Evolutionary conservation across 495 filamentous ascomycete species (phyloP).

Genomic region (Chaetomium tenue): DNA sequence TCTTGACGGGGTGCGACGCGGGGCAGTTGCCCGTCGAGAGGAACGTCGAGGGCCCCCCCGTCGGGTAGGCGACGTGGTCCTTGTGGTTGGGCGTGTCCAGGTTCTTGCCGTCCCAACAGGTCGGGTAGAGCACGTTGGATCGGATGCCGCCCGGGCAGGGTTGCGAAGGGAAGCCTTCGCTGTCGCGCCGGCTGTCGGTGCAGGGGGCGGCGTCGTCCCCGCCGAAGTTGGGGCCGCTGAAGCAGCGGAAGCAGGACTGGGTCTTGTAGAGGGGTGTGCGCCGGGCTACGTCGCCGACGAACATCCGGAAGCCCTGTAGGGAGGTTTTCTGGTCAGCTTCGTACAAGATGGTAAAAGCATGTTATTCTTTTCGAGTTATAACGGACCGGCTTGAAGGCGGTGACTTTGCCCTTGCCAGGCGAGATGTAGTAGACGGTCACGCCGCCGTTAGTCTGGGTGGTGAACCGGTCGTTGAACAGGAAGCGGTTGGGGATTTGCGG

Average conservation of each 20-base stretch:
- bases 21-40: slow-evolving; percentile 43
- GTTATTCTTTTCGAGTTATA: background rate
- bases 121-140: slow-evolving; percentile 47
- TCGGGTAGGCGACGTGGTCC: slow-evolving; percentile 43
- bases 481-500: slow-evolving; percentile 16
- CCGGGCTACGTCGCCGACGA: slow-evolving; percentile 36
- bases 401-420: slow-evolving; percentile 41
- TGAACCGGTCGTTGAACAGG: slow-evolving; percentile 45
- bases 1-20: slow-evolving; percentile 43
- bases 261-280: slow-evolving; percentile 35
- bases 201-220: slow-evolving; percentile 41
- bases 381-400: slow-evolving; percentile 47
- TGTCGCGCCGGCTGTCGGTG: slow-evolving; percentile 35
- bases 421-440: slow-evolving; percentile 49
- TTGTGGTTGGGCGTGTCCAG: slow-evolving; percentile 44
- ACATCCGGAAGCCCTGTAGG: slow-evolving; percentile 39
- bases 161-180: slow-evolving; percentile 35
- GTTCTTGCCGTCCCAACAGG: slow-evolving; percentile 43
- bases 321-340: background rate
- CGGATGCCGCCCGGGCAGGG: slow-evolving; percentile 43
- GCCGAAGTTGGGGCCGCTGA: slow-evolving; percentile 40
- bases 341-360: no score
- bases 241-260: slow-evolving; percentile 48
- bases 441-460: slow-evolving; percentile 44
- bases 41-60: slow-evolving; percentile 36